Evolutionary conservation across 2,329 filamentous ascomycete genomes (phyloP).

Genomic region (Penicillium sp.): DNA sequence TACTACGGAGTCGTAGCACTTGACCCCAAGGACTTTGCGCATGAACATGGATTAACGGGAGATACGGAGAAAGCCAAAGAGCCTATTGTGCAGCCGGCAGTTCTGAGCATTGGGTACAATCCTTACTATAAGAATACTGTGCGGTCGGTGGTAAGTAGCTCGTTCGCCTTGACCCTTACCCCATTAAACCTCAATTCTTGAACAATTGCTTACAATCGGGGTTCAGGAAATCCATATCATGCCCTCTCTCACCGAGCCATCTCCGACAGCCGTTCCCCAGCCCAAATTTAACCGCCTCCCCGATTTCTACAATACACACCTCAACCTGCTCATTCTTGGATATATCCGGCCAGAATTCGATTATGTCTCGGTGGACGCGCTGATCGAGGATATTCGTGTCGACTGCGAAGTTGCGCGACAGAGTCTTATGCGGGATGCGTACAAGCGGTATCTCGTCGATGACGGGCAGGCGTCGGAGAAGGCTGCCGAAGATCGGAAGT

Average conservation of each 20-base stretch:
- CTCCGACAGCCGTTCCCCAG: conserved; percentile 31
- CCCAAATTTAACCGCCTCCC: conserved; percentile 44
- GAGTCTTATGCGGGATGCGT: conserved; percentile 69
- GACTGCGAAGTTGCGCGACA: conserved; percentile 81
- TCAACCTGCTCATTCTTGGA: conserved; percentile 79
- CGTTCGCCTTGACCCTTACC: neutral
- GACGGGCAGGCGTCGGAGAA: conserved; percentile 30
- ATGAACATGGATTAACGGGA: conserved; percentile 17
- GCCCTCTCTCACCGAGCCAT: conserved; percentile 61
- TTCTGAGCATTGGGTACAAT: conserved; percentile 95
- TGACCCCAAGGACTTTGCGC: conserved; percentile 43
- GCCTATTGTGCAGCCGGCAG: conserved; percentile 71
- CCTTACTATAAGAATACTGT: conserved; percentile 94
- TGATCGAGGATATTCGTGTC: conserved; percentile 83
- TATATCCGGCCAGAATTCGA: conserved; percentile 89
- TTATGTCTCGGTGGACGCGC: conserved; percentile 78
- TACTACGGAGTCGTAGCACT: conserved; percentile 93
- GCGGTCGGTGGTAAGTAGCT: conserved; percentile 64
- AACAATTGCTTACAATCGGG: neutral
- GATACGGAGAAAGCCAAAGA: conserved; percentile 15
- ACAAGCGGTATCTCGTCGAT: conserved; percentile 45
- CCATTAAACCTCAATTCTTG: neutral
- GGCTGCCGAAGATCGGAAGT: conserved; percentile 32
- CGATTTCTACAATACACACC: conserved; percentile 82
- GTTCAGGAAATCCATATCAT: conserved; percentile 79